phyloP scores from a whole-genome alignment of 805 yeast genomes.

The Ogataea ganodermae region DNA sequence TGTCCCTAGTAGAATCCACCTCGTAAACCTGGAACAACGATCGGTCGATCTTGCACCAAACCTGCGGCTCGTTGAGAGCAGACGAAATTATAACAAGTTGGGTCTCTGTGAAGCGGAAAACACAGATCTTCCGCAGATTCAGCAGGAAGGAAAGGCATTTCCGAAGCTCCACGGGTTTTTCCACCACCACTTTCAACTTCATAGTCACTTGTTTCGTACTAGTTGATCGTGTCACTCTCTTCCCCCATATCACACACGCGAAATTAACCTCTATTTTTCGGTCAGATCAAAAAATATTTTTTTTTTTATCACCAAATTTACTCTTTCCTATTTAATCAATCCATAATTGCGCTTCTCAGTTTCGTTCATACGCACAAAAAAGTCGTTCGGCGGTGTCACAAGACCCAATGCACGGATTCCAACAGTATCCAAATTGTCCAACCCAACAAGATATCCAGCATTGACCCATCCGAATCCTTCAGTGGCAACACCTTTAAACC shows the following conservation, averaged over 20 bases:
- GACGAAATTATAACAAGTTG: constrained; percentile 54
- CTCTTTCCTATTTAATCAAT: constrained; percentile 1
- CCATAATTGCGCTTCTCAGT: constrained; percentile 43
- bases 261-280: no score
- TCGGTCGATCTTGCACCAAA: constrained; percentile 60
- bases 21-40: constrained; percentile 52
- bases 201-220: constrained; percentile 16
- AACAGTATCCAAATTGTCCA: constrained; percentile 62
- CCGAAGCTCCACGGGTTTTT: constrained; percentile 26
- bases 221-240: no score
- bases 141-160: constrained; percentile 32
- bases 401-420: constrained; percentile 80
- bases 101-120: constrained; percentile 54
- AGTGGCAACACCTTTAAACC: constrained; percentile 86
- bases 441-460: constrained; percentile 76
- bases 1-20: constrained; percentile 52
- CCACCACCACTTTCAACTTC: constrained; percentile 31
- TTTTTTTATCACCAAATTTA: not conserved
- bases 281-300: not conserved
- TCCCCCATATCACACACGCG: no score
- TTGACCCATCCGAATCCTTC: constrained; percentile 99
- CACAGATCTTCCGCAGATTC: constrained; percentile 54
- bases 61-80: constrained; percentile 59
- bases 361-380: constrained; percentile 49
- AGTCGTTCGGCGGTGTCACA: constrained; percentile 69